A percentile compares a stretch with the other conserved stretches of the same genome.
phyloP scores from a whole-genome alignment of 1,284 basidiomycete genomes.

The Veloporphyrellus conicus region DNA sequence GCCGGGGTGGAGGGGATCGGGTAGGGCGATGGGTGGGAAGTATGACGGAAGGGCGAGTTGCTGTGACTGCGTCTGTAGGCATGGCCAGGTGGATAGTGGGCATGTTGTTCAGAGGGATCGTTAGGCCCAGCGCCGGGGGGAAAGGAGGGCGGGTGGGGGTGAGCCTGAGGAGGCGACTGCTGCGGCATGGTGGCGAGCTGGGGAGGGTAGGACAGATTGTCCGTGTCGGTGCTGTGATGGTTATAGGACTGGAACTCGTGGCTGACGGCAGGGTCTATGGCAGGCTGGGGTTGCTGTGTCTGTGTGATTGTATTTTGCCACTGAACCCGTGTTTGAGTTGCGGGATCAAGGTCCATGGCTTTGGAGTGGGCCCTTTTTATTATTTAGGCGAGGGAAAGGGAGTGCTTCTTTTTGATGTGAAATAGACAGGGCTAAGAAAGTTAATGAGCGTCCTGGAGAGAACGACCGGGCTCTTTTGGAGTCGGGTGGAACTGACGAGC shows the following conservation, averaged over 20 bases:
- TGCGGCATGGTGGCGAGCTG: conserved; percentile 29
- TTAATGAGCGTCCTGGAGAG: conserved; percentile 31
- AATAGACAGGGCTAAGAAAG: conserved; percentile 20
- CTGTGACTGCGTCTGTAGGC: conserved; percentile 35
- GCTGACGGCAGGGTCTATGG: conserved; percentile 33
- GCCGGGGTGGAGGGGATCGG: conserved; percentile 39
- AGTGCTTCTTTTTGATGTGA: conserved; percentile 36
- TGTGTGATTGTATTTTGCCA: conserved; percentile 34
- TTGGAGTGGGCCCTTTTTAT: conserved; percentile 32
- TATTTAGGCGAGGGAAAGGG: conserved; percentile 36
- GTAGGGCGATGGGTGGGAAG: conserved; percentile 36
- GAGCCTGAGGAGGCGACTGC: conserved; percentile 25
- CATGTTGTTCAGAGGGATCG: conserved; percentile 31
- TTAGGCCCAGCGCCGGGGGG: conserved; percentile 35
- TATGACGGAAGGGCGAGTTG: conserved; percentile 35
- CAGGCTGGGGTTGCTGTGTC: conserved; percentile 32
- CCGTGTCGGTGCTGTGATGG: conserved; percentile 28
- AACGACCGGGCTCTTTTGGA: conserved; percentile 18
- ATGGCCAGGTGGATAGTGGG: conserved; percentile 32
- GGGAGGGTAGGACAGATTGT: conserved; percentile 23
- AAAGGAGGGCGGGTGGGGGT: conserved; percentile 28
- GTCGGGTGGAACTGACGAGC: neutral
- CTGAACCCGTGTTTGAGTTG: conserved; percentile 34
- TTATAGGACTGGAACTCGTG: conserved; percentile 33
- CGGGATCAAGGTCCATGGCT: conserved; percentile 31